phyloP scores from a whole-genome alignment of 2,329 filamentous ascomycete species.

The Corynespora cassiicola region DNA sequence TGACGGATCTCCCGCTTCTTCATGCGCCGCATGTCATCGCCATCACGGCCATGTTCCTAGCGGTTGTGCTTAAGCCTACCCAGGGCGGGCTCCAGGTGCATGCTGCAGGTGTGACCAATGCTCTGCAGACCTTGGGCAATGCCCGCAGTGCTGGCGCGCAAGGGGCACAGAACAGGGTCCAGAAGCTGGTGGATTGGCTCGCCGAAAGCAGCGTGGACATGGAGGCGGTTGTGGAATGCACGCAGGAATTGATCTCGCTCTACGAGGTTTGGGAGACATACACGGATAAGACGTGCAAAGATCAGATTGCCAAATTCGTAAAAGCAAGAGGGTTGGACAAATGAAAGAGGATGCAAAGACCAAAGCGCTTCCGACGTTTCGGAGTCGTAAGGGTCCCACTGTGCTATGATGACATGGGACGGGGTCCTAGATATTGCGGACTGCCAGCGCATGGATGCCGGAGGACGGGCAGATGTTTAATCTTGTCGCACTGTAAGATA shows the following conservation, averaged over 20 bases:
- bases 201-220: constrained; percentile 87
- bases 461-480: no score
- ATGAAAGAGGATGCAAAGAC: constrained; percentile 36
- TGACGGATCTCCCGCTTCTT: constrained; percentile 87
- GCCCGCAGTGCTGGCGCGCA: constrained; percentile 30
- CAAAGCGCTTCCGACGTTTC: constrained; percentile 14
- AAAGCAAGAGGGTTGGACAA: constrained; percentile 66
- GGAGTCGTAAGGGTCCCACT: constrained; percentile 6
- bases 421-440: constrained; percentile 10
- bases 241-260: constrained; percentile 88
- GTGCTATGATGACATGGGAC: constrained; percentile 18
- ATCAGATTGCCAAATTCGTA: constrained; percentile 67
- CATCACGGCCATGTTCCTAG: constrained; percentile 83
- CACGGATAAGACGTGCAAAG: constrained; percentile 69
- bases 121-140: constrained; percentile 45
- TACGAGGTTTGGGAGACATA: constrained; percentile 79
- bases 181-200: constrained; percentile 78
- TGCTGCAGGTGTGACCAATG: constrained; percentile 47
- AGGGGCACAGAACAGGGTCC: constrained; percentile 60
- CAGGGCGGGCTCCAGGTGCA: constrained; percentile 56
- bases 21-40: constrained; percentile 87
- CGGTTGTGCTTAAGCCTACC: constrained; percentile 79
- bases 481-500: no score
- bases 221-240: constrained; percentile 83
- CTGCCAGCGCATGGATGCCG: no score